Base-by-base conservation (phyloP, 2,329 filamentous ascomycete genomes). In the Hymenoscyphus scutula region DNA sequence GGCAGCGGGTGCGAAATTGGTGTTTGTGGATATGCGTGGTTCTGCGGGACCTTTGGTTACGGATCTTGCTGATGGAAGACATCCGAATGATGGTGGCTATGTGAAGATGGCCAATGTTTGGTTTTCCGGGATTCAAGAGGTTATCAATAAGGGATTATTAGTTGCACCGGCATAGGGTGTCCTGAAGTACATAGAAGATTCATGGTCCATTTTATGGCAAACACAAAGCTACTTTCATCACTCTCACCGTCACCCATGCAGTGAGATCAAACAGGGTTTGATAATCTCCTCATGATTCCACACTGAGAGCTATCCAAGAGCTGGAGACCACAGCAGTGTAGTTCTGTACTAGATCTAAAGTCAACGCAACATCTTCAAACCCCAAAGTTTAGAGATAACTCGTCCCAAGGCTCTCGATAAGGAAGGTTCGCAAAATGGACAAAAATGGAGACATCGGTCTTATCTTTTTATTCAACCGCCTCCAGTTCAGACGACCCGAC, bases 251-350 rank as follows among this genome's bases (percentile, higher is more conserved):
- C 32, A 2, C 10, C 32, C 32, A 13, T 37, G 10, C 32, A 37
- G 32, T 37, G 15, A 37, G 32, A 37, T 13, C 32, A 37, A 37
- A 37, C 32, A 11, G 32, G 32, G 32, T 37, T 37, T 13, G 11
- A 37, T 37, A 37, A 37, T 37, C 10, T 37, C 11, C 32, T 37
- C 32, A n/a, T n/a, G n/a, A n/a, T n/a, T n/a, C n/a, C 63, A 72
- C 73, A 64, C 70, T 75, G 48, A 75, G 60, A 3, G 73, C 57
- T 56, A 75, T 70, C 73, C 72, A 75, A 8, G 70, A 72, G 38
- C 68, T 70, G 3, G 69, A 67, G 3, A 64, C 65, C 17, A 64
- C 56, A 1, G 69, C 65, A 2, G 68, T 55, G 1, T 57, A 69
- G 41, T 68, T 72, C 2, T 64, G 64, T 25, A 70, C 32, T n/a